These are phyloP conservation scores for Tolypocladium album DNA, from an alignment of 2,329 filamentous ascomycete species.

Conservation along the genomic window DNA sequence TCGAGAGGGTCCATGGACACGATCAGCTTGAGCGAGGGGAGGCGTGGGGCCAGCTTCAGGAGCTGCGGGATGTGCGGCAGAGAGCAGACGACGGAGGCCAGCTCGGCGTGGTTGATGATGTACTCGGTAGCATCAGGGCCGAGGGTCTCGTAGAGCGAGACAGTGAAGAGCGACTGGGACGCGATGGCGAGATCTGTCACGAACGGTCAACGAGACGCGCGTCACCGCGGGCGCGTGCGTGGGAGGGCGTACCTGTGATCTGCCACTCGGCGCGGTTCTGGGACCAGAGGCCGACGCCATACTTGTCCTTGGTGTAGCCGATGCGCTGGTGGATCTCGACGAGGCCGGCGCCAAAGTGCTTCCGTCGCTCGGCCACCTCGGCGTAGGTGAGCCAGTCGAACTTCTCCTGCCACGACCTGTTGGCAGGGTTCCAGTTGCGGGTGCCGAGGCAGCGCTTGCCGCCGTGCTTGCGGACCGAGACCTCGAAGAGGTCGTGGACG, in stretches of 20 bases:
- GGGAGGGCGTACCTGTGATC: constrained; percentile 52
- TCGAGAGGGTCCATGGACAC: constrained; percentile 78
- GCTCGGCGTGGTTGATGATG: constrained; percentile 82
- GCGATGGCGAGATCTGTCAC: constrained; percentile 67
- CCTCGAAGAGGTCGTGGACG: constrained; percentile 72
- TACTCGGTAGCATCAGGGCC: constrained; percentile 87
- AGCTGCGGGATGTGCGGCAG: constrained; percentile 72
- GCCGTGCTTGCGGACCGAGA: constrained; percentile 48
- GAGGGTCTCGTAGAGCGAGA: constrained; percentile 93
- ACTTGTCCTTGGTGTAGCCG: constrained; percentile 51
- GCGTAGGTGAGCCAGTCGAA: constrained; percentile 80
- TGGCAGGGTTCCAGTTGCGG: constrained; percentile 66
- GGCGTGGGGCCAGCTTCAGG: constrained; percentile 64
- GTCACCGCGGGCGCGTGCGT: not conserved
- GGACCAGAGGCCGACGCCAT: constrained; percentile 76
- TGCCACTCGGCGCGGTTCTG: constrained; percentile 85
- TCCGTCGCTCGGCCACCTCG: constrained; percentile 67
- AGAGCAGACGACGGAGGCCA: constrained; percentile 67
- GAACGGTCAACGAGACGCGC: not conserved
- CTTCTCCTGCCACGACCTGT: constrained; percentile 60
- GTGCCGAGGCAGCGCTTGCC: constrained; percentile 68
- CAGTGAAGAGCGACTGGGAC: constrained; percentile 79
- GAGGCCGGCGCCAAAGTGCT: constrained; percentile 76
- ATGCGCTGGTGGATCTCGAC: constrained; percentile 68
- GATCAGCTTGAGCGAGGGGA: constrained; percentile 78